A percentile compares a stretch with the other conserved stretches of the same genome.
Conservation (phyloP, 306 rosid genomes). For the Pterocarpus santalinus region DNA sequence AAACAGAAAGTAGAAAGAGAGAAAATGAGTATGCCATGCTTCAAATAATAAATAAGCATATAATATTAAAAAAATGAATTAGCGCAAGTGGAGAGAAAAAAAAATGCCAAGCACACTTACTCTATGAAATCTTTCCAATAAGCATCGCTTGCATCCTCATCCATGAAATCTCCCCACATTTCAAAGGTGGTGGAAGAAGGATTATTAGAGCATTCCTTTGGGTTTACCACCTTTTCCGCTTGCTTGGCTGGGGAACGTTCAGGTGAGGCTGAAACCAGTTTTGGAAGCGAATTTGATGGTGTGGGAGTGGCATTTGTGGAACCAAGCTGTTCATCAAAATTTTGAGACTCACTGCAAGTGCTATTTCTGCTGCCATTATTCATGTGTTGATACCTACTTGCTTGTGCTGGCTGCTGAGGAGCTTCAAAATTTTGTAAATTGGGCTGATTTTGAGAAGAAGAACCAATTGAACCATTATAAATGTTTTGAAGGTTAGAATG, state of each 20-base stretch:
- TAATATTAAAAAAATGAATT: background rate
- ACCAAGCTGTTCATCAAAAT: slow-evolving; percentile 30
- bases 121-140: slow-evolving; percentile 66
- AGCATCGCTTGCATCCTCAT: slow-evolving; percentile 52
- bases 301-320: background rate
- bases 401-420: background rate
- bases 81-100: background rate
- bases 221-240: slow-evolving; percentile 25
- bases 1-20: background rate
- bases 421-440: slow-evolving; percentile 47
- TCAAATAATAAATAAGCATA: background rate
- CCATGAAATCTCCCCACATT: slow-evolving; percentile 64
- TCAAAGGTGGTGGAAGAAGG: slow-evolving; percentile 53
- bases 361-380: background rate
- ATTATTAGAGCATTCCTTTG: slow-evolving; percentile 33
- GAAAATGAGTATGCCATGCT: background rate
- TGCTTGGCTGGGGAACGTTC: slow-evolving; percentile 45
- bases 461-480: slow-evolving; percentile 39
- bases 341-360: slow-evolving; percentile 1
- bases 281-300: slow-evolving; percentile 56
- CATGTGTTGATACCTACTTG: background rate
- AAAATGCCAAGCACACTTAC: slow-evolving; percentile 37
- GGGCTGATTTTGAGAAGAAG: slow-evolving; percentile 49
- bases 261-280: slow-evolving; percentile 61
- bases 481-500: slow-evolving; percentile 37